phyloP scores from a whole-genome alignment of 306 rosid species.

The Arachis hypogaea region DNA sequence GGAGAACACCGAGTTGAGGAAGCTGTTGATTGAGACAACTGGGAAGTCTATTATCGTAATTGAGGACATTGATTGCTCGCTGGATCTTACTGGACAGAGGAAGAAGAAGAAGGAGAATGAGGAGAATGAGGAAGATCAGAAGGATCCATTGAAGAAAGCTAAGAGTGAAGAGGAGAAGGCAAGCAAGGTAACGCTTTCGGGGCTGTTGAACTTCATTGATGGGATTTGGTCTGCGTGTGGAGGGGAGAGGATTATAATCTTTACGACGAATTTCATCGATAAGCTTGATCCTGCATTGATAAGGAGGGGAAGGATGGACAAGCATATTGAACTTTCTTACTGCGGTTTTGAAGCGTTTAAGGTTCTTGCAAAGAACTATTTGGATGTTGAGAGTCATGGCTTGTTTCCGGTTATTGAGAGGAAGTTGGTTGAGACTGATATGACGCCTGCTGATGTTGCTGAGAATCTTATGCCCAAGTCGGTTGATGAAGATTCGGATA shows the following conservation, averaged over 20 bases:
- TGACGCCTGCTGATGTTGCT: constrained; percentile 74
- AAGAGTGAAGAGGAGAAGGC: constrained; percentile 40
- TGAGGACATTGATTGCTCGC: constrained; percentile 69
- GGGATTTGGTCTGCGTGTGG: constrained; percentile 84
- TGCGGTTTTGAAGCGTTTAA: constrained; percentile 65
- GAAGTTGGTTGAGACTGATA: constrained; percentile 49
- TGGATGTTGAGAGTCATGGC: constrained; percentile 46
- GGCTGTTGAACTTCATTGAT: constrained; percentile 63
- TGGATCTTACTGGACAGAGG: constrained; percentile 64
- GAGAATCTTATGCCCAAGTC: constrained; percentile 73
- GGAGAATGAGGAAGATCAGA: not conserved
- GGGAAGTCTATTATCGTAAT: constrained; percentile 53
- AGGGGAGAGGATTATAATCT: constrained; percentile 59
- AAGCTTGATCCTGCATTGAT: constrained; percentile 70
- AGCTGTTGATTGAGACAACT: constrained; percentile 45
- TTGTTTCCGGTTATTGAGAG: constrained; percentile 44
- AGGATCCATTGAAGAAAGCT: constrained; percentile 24
- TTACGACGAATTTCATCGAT: constrained; percentile 63
- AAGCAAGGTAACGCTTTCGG: constrained; percentile 65
- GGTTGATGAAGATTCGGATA: constrained; percentile 23
- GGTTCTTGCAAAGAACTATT: constrained; percentile 63
- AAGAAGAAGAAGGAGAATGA: constrained; percentile 37
- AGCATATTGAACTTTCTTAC: constrained; percentile 61
- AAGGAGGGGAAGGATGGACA: constrained; percentile 71
- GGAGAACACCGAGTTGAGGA: constrained; percentile 51